Conservation (phyloP, 306 rosid genomes). For the Dalbergia cultrata region DNA sequence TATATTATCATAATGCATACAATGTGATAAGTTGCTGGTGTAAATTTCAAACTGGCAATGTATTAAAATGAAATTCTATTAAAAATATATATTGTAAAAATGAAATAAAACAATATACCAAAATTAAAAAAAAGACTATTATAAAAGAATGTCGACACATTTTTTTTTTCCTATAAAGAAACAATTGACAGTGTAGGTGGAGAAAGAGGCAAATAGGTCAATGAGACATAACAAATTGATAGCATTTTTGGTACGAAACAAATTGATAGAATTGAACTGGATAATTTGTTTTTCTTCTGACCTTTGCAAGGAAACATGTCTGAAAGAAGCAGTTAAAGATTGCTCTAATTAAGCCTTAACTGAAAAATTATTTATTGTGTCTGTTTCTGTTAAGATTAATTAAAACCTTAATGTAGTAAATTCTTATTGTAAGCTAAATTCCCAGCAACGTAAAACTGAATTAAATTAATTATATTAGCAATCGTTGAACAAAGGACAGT, state of each 20-base stretch:
- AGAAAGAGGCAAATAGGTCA: too few relatives aligned
- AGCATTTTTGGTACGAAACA: too few relatives aligned
- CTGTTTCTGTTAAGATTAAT: conserved; percentile 25
- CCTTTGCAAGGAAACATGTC: background rate
- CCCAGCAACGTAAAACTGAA: conserved; percentile 24
- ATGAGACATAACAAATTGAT: background rate
- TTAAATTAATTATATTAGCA: background rate
- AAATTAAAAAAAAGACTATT: too few relatives aligned
- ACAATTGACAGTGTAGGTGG: too few relatives aligned
- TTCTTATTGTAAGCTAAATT: conserved; percentile 5
- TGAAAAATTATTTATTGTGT: background rate
- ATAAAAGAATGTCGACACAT: too few relatives aligned
- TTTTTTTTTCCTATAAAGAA: too few relatives aligned
- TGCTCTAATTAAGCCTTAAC: conserved; percentile 13
- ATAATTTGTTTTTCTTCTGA: background rate
- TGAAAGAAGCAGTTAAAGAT: conserved; percentile 3
- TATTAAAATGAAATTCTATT: too few relatives aligned
- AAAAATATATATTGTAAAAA: too few relatives aligned
- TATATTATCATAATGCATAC: too few relatives aligned
- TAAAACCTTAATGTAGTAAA: conserved; percentile 4
- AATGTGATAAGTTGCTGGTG: too few relatives aligned
- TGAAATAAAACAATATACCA: too few relatives aligned
- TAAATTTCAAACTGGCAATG: too few relatives aligned
- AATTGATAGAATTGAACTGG: background rate
- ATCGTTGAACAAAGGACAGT: background rate